Evolutionary conservation across 2,329 filamentous ascomycete genomes (phyloP).

Genomic region (Fonsecaea erecta): DNA sequence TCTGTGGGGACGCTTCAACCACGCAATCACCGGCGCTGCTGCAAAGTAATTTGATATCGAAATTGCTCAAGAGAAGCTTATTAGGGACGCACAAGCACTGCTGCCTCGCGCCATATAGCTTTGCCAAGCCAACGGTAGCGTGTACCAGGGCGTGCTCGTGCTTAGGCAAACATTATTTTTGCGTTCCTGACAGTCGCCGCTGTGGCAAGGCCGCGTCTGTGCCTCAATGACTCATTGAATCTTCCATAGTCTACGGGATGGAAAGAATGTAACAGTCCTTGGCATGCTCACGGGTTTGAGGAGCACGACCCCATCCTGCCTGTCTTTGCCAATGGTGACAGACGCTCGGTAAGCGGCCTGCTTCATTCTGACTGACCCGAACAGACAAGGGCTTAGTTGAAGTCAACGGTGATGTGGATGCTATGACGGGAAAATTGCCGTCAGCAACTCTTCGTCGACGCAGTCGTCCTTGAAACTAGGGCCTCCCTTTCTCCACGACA

Average conservation of each 20-base stretch:
- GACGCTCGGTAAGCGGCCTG: too few species aligned
- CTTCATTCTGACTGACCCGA: too few species aligned
- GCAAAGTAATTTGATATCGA: background rate
- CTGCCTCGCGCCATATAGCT: background rate
- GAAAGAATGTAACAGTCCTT: too few species aligned
- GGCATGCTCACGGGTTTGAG: too few species aligned
- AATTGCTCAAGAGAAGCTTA: background rate
- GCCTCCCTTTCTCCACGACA: constrained; percentile 4
- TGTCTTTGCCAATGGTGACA: background rate
- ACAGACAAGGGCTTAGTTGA: too few species aligned
- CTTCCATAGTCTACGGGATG: background rate
- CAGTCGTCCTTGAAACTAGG: constrained; percentile 1
- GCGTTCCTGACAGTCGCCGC: background rate
- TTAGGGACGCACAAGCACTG: background rate
- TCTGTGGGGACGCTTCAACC: background rate
- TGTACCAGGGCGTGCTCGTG: background rate
- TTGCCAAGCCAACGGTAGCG: background rate
- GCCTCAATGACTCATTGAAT: background rate
- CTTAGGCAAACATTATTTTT: background rate
- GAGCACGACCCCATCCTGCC: background rate
- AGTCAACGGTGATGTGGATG: background rate
- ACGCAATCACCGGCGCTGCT: background rate
- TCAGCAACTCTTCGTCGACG: background rate
- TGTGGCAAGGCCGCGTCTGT: background rate
- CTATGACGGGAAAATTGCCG: background rate